Evolutionary conservation across 2,329 filamentous ascomycete species (phyloP).

Genomic region (Trichoderma sp.): DNA sequence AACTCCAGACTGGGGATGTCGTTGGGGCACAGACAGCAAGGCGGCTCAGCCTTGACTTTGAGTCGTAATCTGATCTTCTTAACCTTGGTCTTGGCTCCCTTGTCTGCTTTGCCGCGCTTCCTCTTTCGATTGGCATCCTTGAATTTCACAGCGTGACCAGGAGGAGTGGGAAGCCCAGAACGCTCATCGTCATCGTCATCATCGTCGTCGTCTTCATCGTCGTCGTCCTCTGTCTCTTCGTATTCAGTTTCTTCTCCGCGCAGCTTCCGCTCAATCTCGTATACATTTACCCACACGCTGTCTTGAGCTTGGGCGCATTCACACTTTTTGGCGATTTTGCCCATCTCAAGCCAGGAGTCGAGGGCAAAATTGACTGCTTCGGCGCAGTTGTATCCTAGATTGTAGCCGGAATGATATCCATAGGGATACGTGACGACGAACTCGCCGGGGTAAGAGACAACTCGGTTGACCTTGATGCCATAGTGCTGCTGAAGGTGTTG

Average conservation of each 20-base stretch:
- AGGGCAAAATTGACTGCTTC: conserved; percentile 98
- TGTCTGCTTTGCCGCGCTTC: conserved; percentile 40
- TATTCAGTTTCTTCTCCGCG: conserved; percentile 86
- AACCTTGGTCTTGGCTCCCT: conserved; percentile 55
- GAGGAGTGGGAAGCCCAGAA: conserved; percentile 76
- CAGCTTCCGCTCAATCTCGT: conserved; percentile 91
- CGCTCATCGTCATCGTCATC: conserved; percentile 61
- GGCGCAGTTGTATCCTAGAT: conserved; percentile 96
- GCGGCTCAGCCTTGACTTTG: conserved; percentile 70
- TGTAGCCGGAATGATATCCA: conserved; percentile 97
- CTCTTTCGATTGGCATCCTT: conserved; percentile 67
- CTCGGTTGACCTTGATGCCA: conserved; percentile 93
- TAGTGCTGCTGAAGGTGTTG: conserved; percentile 83
- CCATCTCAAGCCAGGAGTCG: conserved; percentile 92
- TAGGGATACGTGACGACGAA: conserved; percentile 99
- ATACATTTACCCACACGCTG: conserved; percentile 97
- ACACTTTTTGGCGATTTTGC: conserved; percentile 93
- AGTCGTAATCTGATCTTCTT: conserved; percentile 82
- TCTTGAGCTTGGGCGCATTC: conserved; percentile 93
- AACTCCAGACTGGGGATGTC: conserved; percentile 79
- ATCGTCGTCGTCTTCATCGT: conserved; percentile 62
- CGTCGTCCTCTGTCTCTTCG: conserved; percentile 70
- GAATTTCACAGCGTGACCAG: conserved; percentile 68
- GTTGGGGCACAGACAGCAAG: conserved; percentile 91
- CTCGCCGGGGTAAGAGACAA: conserved; percentile 93